Base-by-base conservation (phyloP, 164 flowering plant species). In the Berberis vulgaris region DNA sequence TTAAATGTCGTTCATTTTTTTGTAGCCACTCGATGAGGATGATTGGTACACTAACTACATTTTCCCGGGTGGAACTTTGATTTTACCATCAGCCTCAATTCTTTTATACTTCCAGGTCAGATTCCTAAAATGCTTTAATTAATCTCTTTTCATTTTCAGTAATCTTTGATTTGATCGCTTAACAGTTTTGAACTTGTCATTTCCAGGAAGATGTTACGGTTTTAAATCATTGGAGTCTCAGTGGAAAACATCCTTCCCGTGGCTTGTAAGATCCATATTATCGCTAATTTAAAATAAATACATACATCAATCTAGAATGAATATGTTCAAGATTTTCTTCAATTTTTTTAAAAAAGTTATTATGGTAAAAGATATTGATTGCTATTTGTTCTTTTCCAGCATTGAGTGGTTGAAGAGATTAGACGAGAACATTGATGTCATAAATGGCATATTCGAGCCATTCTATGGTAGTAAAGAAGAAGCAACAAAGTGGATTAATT, bases 381-480 rank as follows among this genome's bases (percentile, higher is more conserved):
- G 26, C 26, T 26, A 26, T 59, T 8, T 66, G 58, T 66, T 50
- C 9, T 55, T 26, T 69, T 69, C 6, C 68, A 68, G 72, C 50
- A 68, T 45, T 45, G 69, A 73, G 54, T 64, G 65, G 72, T 45
- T 65, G 49, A 69, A 69, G 59, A 69, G 69, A 49, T 40, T 73
- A 67, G 67, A 65, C 53, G 62, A n/a, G 3, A 73, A 65, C 38
- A 10, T 45, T 11, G 69, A 61, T 3, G 59, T 4, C 9, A 41
- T 65, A 26, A 65, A 50, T 26, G 60, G 49, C 26, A 62, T 69
- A 41, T 60, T 73, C 57, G 60, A 65, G 59, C 9, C 47, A 43
- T 49, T 56, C 0, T 66, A 47, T 1, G 57, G 63, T 41, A 56
- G 71, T 2, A 59, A 68, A 61, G 72, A 68, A 49, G 57, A 61